Evolutionary conservation across 2,329 filamentous ascomycete species (phyloP), one percentile per base, ranked within the genome.

Genomic region (Dactylellina haptotyla): DNA sequence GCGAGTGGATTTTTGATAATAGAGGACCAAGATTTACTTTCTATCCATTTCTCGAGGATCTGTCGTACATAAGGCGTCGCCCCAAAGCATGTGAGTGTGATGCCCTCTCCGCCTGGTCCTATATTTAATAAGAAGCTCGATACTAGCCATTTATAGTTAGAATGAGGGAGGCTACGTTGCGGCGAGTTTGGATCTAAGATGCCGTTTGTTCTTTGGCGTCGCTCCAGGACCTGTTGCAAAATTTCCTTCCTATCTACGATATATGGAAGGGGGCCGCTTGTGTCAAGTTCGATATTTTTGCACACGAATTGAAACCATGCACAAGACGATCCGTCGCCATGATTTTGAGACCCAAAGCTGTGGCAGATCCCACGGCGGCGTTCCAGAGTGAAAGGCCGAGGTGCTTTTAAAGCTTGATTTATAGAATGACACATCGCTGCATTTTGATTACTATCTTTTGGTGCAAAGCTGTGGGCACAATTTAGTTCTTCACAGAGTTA

Each of bases 291-390:
- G 46, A 79, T 76, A 62, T 79, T 79, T 75, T 82, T 81, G 74
- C 77, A 81, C 16, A 81, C 78, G 39, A 79, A 80, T 46, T 80
- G 79, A 41, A 82, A 81, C 81, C 80, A 82, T 76, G 39, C 1
- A 30, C 53, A 63, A 9, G 28, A n/a, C 3, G 46, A 14, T 9
- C 58, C 46, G 43, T 32, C 23, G 4, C 34, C 46, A 34, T 78
- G 77, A 12, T 76, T 79, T 4, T 76, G 75, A 4, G 76, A 71
- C 14, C 78, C 79, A 45, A 81, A 80, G 70, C 80, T 81, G 73
- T 81, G 80, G 34, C 77, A 79, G 3, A 80, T 79, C 0, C 75
- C 77, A 16, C 78, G 76, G 0, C 78, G 72, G 0, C 79, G 77
- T 65, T 81, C 80, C 1, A 62, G 73, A 20, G 77, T 75, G 57